Conservation (phyloP, 805 yeast genomes). For the Spathaspora boniae region DNA sequence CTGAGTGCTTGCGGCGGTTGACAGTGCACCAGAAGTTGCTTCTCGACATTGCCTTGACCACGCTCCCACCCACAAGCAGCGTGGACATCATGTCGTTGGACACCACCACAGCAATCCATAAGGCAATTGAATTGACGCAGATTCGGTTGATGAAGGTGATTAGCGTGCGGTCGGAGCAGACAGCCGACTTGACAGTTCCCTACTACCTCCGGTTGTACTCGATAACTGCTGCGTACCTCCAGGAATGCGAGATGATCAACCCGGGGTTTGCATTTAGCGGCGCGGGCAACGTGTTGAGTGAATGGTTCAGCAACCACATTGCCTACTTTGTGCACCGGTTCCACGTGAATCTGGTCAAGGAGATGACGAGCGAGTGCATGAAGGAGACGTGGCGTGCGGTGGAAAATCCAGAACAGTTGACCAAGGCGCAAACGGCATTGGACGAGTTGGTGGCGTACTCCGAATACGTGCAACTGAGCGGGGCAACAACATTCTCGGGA, state of each 20-base stretch:
- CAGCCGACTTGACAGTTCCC: conserved; percentile 52
- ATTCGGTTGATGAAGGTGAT: conserved; percentile 73
- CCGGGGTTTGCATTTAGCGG: conserved; percentile 60
- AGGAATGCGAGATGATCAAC: conserved; percentile 79
- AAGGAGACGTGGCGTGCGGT: conserved; percentile 79
- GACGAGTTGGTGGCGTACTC: conserved; percentile 24
- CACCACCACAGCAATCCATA: conserved; percentile 60
- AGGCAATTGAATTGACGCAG: conserved; percentile 69
- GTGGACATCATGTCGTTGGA: conserved; percentile 58
- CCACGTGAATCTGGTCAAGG: conserved; percentile 49
- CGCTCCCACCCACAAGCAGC: conserved; percentile 21
- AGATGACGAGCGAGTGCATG: conserved; percentile 50
- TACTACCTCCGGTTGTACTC: conserved; percentile 66
- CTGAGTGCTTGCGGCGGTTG: conserved; percentile 72
- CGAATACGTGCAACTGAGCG: conserved; percentile 18
- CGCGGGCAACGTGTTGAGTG: conserved; percentile 51
- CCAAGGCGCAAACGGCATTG: conserved; percentile 19
- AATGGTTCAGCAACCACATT: conserved; percentile 63
- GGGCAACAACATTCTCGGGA: conserved; percentile 22
- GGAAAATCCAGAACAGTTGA: conserved; percentile 42
- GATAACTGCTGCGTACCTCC: conserved; percentile 63
- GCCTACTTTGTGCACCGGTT: conserved; percentile 53
- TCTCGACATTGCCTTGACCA: conserved; percentile 58
- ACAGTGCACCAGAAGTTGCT: conserved; percentile 76
- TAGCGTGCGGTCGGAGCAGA: conserved; percentile 71